Percentiles rank a stretch among this genome's conserved stretches.
These are phyloP conservation scores for Dictyostelium intermedium DNA, from an alignment of 78 protist species.

Conservation along the genomic window DNA sequence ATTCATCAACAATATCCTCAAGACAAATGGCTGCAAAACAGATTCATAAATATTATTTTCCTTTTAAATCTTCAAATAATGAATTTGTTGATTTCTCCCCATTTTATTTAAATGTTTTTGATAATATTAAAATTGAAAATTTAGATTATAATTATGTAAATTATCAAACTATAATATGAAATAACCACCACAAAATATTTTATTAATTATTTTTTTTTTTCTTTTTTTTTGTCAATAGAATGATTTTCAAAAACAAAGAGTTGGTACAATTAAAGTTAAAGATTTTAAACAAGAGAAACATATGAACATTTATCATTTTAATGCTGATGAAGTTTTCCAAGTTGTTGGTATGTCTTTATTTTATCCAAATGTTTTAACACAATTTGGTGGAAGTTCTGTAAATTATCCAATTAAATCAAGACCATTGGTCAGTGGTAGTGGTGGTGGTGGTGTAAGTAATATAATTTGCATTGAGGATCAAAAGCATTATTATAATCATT, in stretches of 20 bases:
- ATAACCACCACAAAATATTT: background rate
- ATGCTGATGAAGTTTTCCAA: conserved; percentile 45
- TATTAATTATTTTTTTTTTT: background rate
- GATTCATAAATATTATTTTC: conserved; percentile 49
- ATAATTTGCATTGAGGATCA: background rate
- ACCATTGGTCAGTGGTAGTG: background rate
- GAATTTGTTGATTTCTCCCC: background rate
- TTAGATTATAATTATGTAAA: conserved; percentile 23
- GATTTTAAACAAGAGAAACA: background rate
- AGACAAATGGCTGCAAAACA: background rate
- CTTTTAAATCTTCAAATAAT: background rate
- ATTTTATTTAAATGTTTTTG: conserved; percentile 34
- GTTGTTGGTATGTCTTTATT: conserved; percentile 41
- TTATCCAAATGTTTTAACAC: background rate
- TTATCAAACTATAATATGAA: background rate
- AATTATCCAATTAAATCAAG: background rate
- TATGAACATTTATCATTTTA: conserved; percentile 21
- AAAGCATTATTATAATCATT: background rate
- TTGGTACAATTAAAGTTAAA: background rate
- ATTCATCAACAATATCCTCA: background rate
- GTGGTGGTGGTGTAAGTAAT: background rate
- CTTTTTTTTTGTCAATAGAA: background rate
- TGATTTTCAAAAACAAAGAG: background rate
- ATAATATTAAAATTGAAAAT: conserved; percentile 33
- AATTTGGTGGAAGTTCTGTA: conserved; percentile 1